These are phyloP conservation scores for Pythium insidiosum DNA, from an alignment of 352 stramenopile species.

Conservation along the genomic window DNA sequence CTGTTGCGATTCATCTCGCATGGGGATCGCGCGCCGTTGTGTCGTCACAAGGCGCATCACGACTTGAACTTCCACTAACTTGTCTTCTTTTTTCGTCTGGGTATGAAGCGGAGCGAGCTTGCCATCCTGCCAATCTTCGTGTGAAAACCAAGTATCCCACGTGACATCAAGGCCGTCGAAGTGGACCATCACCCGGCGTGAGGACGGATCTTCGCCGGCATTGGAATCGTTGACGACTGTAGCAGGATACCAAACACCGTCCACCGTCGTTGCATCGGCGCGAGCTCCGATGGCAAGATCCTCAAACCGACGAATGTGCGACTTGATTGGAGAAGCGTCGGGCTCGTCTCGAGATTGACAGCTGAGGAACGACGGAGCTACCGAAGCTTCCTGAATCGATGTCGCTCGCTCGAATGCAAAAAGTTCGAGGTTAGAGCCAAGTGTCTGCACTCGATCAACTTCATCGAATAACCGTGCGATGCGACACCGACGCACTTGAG, in stretches of 20 bases:
- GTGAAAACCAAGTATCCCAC: constrained; percentile 67
- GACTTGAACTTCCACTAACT: constrained; percentile 78
- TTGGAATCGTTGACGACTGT: constrained; percentile 20
- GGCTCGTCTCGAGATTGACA: no score
- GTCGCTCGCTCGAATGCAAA: constrained; percentile 64
- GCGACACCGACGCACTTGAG: constrained; percentile 57
- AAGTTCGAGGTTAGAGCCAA: constrained; percentile 28
- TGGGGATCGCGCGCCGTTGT: no score
- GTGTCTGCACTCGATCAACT: no score
- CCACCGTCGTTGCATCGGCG: constrained; percentile 39
- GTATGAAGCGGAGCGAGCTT: constrained; percentile 37
- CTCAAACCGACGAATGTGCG: no score
- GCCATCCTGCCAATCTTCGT: constrained; percentile 41
- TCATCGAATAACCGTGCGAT: constrained; percentile 74
- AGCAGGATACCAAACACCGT: constrained; percentile 53
- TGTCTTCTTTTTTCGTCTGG: constrained; percentile 24
- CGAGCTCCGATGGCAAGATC: constrained; percentile 22
- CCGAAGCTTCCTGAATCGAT: no score
- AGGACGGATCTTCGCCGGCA: not conserved
- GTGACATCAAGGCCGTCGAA: constrained; percentile 68
- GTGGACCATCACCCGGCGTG: constrained; percentile 43
- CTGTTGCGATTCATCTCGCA: no score
- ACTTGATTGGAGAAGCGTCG: no score
- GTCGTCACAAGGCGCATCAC: constrained; percentile 40
- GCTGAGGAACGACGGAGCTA: no score